Conservation (phyloP, 2,329 filamentous ascomycete species). For the Fusarium redolens region DNA sequence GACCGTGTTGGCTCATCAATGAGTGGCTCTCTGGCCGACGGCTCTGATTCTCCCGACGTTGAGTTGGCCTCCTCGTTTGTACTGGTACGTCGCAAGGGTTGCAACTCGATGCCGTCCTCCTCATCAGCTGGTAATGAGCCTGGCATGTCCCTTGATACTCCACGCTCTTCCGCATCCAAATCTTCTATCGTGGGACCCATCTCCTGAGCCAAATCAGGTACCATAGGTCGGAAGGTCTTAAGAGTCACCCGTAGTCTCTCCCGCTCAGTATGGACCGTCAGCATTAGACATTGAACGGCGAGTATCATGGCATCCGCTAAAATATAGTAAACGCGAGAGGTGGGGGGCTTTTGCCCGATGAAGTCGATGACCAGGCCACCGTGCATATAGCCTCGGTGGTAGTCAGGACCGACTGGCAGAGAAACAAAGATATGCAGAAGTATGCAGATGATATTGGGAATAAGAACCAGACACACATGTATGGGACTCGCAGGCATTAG, state of each 20-base stretch:
- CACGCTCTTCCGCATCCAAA: conserved; percentile 68
- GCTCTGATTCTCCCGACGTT: conserved; percentile 45
- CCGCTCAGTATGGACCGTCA: conserved; percentile 70
- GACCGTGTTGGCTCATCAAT: conserved; percentile 49
- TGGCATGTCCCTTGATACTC: conserved; percentile 56
- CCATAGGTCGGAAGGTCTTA: conserved; percentile 52
- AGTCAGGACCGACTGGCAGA: conserved; percentile 68
- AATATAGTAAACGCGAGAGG: conserved; percentile 66
- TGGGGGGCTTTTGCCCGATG: conserved; percentile 72
- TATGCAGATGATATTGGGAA: conserved; percentile 70
- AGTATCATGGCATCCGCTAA: conserved; percentile 67
- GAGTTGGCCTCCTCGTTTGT: conserved; percentile 41
- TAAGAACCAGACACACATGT: conserved; percentile 68
- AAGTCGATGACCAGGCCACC: conserved; percentile 76
- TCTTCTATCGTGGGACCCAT: conserved; percentile 57
- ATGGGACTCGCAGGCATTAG: conserved; percentile 66
- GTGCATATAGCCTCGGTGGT: conserved; percentile 73
- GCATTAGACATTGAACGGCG: conserved; percentile 70
- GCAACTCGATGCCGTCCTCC: conserved; percentile 60
- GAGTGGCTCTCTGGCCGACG: conserved; percentile 41
- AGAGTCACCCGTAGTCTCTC: conserved; percentile 65
- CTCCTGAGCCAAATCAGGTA: conserved; percentile 46
- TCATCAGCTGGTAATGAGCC: conserved; percentile 52
- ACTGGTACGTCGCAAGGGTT: conserved; percentile 45
- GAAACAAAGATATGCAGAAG: conserved; percentile 68